Base-by-base conservation (phyloP, 495 filamentous ascomycete genomes). In the Tuber melanosporum region DNA sequence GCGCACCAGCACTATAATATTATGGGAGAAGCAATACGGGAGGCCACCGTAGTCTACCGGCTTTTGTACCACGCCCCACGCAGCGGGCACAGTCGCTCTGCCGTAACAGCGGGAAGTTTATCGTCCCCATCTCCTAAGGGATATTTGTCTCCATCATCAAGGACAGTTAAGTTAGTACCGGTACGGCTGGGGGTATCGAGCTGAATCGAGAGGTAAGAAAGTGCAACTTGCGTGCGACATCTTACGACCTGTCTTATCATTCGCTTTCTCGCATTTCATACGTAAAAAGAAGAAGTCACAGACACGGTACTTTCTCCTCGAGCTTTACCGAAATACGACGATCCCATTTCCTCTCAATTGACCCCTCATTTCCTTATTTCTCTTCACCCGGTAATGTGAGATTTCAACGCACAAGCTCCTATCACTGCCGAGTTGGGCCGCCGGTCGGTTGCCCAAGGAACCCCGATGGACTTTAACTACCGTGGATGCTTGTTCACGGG, bases 191-290 rank as follows among this genome's bases (percentile, higher is more conserved):
- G 6, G 57, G 15, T 32, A 66, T 66, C n/a, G 57, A 32, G n/a
- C 26, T 66, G 57, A 66, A 66, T 66, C 14, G 57, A 66, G 22
- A 32, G 14, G 26, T 66, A n/a, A 32, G n/a, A 66, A 66, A 32
- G 57, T 66, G 57, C 57, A 66, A 32, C 57, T 66, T 66, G 15
- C 57, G n/a, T 32, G n/a, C 57, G 22, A 32, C 57, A 66, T 66
- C 57, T 66, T 66, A 66, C 57, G 10, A 66, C 57, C 26, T 15
- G 12, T 66, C 57, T 66, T 66, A 66, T 66, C 57, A 66, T 57
- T 57, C 49, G 49, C 32, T 22, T 57, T 57, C 49, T 57, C 49
- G 6, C 22, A n/a, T 32, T 66, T 66, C 57, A 15, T 17, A 66
- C 57, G 10, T 32, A 32, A 66, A 66, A 66, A 66, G 32, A n/a